phyloP scores from a whole-genome alignment of 140 eudicot genomes.

The Cichorium intybus region DNA sequence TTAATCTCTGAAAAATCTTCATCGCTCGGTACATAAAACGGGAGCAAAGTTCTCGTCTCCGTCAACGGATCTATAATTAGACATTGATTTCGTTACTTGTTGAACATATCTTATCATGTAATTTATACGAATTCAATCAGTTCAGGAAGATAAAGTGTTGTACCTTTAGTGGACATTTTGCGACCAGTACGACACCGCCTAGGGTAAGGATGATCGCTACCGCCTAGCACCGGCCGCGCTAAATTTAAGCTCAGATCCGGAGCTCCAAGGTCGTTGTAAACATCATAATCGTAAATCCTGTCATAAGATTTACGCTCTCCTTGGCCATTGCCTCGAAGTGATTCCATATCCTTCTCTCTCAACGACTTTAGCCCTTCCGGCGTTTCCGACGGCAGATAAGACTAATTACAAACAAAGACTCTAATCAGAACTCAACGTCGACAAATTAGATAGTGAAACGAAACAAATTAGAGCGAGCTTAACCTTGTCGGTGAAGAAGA shows the following conservation, averaged over 20 bases:
- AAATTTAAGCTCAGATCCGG: constrained; percentile 27
- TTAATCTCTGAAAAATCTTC: constrained; percentile 77
- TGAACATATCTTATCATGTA: neutral
- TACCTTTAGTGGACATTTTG: constrained; percentile 31
- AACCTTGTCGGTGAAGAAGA: constrained; percentile 61
- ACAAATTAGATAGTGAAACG: neutral
- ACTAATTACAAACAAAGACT: constrained; percentile 29
- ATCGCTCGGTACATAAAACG: constrained; percentile 67
- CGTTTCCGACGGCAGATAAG: constrained; percentile 54
- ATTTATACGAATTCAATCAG: neutral
- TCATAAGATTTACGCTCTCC: constrained; percentile 43
- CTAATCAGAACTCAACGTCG: neutral
- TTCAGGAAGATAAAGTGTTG: neutral
- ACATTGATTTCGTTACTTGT: neutral
- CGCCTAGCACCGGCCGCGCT: constrained; percentile 55
- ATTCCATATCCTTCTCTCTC: constrained; percentile 40
- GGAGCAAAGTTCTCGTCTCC: constrained; percentile 42
- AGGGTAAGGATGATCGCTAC: constrained; percentile 51
- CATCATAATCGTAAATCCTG: constrained; percentile 60
- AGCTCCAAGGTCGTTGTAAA: constrained; percentile 56
- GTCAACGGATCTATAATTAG: constrained; percentile 53
- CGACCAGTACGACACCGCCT: constrained; percentile 69
- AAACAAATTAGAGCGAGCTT: neutral
- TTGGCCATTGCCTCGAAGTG: constrained; percentile 45
- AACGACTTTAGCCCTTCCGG: constrained; percentile 42